A percentile compares a stretch with the other conserved stretches of the same genome.
phyloP scores from a whole-genome alignment of 768 basidiomycete genomes.

The Cystofilobasidium ferigula region DNA sequence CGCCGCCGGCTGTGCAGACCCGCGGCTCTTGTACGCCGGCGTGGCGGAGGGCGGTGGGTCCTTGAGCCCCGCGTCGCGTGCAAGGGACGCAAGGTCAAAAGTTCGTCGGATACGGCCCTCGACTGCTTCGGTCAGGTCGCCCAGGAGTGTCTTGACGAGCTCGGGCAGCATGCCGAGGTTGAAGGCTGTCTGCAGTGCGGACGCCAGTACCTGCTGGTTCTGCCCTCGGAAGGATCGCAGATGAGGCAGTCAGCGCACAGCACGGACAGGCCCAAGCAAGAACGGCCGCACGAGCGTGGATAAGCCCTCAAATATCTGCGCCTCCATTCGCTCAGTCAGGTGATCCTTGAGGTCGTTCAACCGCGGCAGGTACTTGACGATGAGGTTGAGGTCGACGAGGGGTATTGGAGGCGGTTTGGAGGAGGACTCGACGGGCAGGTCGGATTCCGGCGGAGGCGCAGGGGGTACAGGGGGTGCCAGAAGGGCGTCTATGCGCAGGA shows the following conservation, averaged over 20 bases:
- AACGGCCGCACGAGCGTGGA: conserved; percentile 52
- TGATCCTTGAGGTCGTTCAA: conserved; percentile 59
- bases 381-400: conserved; percentile 61
- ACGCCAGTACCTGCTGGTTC: conserved; percentile 84
- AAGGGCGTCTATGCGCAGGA: background rate
- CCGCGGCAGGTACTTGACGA: conserved; percentile 57
- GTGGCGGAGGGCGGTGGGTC: background rate
- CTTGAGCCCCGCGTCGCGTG: conserved; percentile 69
- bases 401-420: conserved; percentile 41
- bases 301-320: conserved; percentile 72
- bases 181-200: conserved; percentile 88
- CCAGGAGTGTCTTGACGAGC: conserved; percentile 65
- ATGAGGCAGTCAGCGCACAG: background rate
- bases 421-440: background rate
- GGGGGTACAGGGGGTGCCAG: conserved; percentile 7
- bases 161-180: conserved; percentile 76
- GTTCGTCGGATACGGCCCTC: conserved; percentile 66
- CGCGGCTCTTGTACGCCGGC: conserved; percentile 57
- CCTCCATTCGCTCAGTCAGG: conserved; percentile 79
- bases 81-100: conserved; percentile 78
- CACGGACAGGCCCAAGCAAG: background rate
- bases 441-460: background rate
- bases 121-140: conserved; percentile 70
- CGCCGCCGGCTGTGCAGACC: conserved; percentile 62
- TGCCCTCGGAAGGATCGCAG: conserved; percentile 34